Base-by-base conservation (phyloP, 768 basidiomycete genomes). In the Psilocybe tampanensis region DNA sequence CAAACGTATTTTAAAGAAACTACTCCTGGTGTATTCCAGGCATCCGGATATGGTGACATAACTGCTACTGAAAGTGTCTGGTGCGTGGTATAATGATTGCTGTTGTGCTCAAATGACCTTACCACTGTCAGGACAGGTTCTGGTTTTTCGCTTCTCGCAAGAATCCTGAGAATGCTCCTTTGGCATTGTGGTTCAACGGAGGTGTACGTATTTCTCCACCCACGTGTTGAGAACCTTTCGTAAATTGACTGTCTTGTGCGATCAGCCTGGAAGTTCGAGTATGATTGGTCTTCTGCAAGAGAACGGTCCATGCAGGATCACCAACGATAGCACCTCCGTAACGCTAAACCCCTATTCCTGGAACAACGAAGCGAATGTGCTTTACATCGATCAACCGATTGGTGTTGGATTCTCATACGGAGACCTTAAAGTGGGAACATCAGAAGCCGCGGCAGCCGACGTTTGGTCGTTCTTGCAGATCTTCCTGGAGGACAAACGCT, bases 251-350 rank as follows among this genome's bases (percentile, higher is more conserved):
- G 29, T 29, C 4, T 9, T 26, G 18, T 49, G 6, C 2, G 17
- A 4, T 18, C 57, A 82, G 79, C 84, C 84, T 17, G 83, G 83
- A 34, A 78, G 77, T 62, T 82, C 82, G 2, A 80, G 80, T 33
- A 82, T 81, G 72, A 73, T 87, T 1, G 90, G 88, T 5, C 75
- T 91, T n/a, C 78, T 91, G 52, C 88, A 89, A 80, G 90, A 90
- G 68, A 72, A 80, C 62, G 91, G 91, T 2, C 92, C 92, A 1
- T 94, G 92, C 69, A 73, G 81, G 24, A 83, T 86, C 52, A 80
- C 72, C 11, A 84, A 83, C 63, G 82, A 84, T 64, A 79, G 76
- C 60, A 73, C 68, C 1, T 67, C 73, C 26, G 80, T 86, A 13
- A 69, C 71, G 1, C 63, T 74, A 33, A 87, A 87, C 63, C 80